phyloP scores from a whole-genome alignment of 2,329 filamentous ascomycete genomes.

The Alternaria novae-zelandiae region DNA sequence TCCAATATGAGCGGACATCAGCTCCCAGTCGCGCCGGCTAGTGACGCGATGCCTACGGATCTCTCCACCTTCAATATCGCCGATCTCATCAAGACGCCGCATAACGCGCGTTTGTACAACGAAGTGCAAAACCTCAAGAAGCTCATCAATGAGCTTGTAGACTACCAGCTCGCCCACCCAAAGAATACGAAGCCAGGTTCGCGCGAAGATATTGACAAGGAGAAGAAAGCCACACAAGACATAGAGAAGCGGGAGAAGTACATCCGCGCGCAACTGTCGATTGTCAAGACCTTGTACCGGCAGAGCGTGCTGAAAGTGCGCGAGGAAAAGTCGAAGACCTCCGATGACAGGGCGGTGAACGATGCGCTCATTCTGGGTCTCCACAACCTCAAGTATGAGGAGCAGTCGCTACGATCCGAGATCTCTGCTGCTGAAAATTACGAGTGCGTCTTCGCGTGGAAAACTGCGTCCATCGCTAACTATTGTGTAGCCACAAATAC shows the following conservation, averaged over 20 bases:
- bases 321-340: slow-evolving; percentile 84
- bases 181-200: slow-evolving; percentile 21
- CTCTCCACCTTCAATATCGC: slow-evolving; percentile 29
- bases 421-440: slow-evolving; percentile 90
- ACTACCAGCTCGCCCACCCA: slow-evolving; percentile 40
- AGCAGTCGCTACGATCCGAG: slow-evolving; percentile 86
- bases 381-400: slow-evolving; percentile 96
- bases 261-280: slow-evolving; percentile 70
- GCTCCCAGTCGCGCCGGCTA: background rate
- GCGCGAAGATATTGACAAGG: slow-evolving; percentile 31
- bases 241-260: slow-evolving; percentile 66
- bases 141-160: slow-evolving; percentile 40
- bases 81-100: slow-evolving; percentile 36
- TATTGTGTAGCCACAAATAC: slow-evolving; percentile 75
- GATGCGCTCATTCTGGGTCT: slow-evolving; percentile 90
- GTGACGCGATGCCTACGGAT: slow-evolving; percentile 19
- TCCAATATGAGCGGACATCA: slow-evolving; percentile 16
- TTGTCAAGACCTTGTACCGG: slow-evolving; percentile 76
- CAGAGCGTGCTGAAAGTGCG: slow-evolving; percentile 80
- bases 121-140: slow-evolving; percentile 42
- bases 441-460: slow-evolving; percentile 66
- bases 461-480: slow-evolving; percentile 10
- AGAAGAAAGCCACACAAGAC: slow-evolving; percentile 31
- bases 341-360: slow-evolving; percentile 87
- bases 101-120: slow-evolving; percentile 38